Base-by-base conservation (phyloP, 371 early-diverging fungal species). In the Mucor piriformis region DNA sequence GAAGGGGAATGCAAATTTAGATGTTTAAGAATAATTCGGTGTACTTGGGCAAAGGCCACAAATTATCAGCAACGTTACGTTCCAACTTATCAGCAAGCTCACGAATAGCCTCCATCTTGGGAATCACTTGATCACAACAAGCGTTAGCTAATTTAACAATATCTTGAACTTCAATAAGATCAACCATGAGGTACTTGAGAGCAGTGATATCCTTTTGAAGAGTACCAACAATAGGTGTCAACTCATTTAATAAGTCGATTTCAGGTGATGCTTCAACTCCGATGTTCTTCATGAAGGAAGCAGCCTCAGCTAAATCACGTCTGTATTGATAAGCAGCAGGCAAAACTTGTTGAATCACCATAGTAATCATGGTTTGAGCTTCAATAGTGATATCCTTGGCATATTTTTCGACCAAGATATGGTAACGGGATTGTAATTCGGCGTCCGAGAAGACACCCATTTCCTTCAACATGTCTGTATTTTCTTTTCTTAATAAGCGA, bases 41-140 rank as follows among this genome's bases (percentile, higher is more conserved):
- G 88, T 96, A 96, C 83, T 93, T 95, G 81, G 98, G 98, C 79
- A 92, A 84, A 42, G 95, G 94, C 93, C 95, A 98, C 76, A 78
- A 81, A 85, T 91, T 93, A 83, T 96, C 96, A 23, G 91, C 86
- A 18, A 93, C 86, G 25, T 86, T 61, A 40, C 76, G 68, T 79
- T 98, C 97, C 44, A 97, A 79, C 24, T 66, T 70, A 63, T 98
- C 97, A 38, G 92, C 87, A 27, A 77, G 74, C 8, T 59, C 69
- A 64, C 98, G 89, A 52, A 89, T 85, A 13, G 70, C 67, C 54
- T 88, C 85, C 83, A 98, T 88, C 50, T 83, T 73, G 13, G 89
- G 88, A 18, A 88, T 63, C 15, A 98, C 73, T 50, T 78, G 61
- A 15, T 73, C 69, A 52, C 80, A 72, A 46, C 89, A 90, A 35